A percentile compares a stretch with the other conserved stretches of the same genome.
Conservation (phyloP, 2,329 filamentous ascomycete species). For the Aspergillus sojae region DNA sequence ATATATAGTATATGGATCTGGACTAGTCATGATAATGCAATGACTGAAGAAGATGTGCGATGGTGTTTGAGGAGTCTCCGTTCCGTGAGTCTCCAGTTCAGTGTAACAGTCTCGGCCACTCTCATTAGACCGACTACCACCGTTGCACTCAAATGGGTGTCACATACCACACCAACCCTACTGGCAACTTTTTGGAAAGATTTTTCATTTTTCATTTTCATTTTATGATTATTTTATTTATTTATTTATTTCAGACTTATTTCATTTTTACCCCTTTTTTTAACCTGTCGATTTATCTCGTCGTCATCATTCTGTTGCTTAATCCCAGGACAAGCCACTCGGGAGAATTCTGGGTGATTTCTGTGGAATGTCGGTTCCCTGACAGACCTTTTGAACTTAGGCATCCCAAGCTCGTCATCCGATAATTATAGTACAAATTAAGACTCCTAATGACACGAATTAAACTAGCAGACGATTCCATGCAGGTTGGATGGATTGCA, state of each 20-base stretch:
- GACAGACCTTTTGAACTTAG: slow-evolving; percentile 13
- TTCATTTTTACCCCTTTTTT: neutral
- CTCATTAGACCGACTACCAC: slow-evolving; percentile 26
- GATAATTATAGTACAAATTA: slow-evolving; percentile 15
- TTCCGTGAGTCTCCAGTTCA: neutral
- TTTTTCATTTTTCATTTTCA: neutral
- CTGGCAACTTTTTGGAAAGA: neutral
- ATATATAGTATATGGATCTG: neutral
- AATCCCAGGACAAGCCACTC: neutral
- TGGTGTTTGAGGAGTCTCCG: neutral
- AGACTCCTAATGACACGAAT: neutral
- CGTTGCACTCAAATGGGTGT: slow-evolving; percentile 26
- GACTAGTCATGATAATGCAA: neutral
- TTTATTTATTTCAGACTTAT: neutral
- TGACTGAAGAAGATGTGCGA: neutral
- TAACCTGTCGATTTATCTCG: neutral
- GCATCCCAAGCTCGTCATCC: slow-evolving; percentile 18
- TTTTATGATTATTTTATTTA: neutral
- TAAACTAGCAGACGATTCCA: slow-evolving; percentile 3
- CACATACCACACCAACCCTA: slow-evolving; percentile 16
- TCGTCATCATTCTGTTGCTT: neutral
- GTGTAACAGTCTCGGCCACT: slow-evolving; percentile 26
- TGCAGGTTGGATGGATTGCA: neutral
- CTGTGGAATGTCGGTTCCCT: neutral
- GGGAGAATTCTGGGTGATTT: neutral